phyloP scores from a whole-genome alignment of 2,329 filamentous ascomycete genomes.

The Monosporascus sp. region DNA sequence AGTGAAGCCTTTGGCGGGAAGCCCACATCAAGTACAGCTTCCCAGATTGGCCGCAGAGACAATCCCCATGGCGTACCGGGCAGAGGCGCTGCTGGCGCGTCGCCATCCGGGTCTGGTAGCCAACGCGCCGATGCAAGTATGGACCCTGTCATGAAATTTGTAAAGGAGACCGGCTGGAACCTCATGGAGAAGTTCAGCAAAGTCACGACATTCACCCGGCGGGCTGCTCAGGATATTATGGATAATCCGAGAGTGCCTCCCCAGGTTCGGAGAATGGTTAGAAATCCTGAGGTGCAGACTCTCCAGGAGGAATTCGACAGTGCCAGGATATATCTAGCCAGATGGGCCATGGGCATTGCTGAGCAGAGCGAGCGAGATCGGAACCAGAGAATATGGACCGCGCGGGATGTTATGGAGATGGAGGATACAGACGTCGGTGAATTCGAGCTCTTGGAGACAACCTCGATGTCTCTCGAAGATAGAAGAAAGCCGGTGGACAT shows the following conservation, averaged over 20 bases:
- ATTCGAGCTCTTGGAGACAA: constrained; percentile 85
- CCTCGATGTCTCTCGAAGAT: constrained; percentile 69
- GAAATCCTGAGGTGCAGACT: constrained; percentile 90
- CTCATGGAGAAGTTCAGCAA: constrained; percentile 95
- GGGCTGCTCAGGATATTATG: constrained; percentile 85
- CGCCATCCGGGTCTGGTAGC: constrained; percentile 31
- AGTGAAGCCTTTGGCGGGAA: constrained; percentile 71
- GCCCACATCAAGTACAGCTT: constrained; percentile 42
- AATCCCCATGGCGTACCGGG: constrained; percentile 25
- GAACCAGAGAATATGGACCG: constrained; percentile 86
- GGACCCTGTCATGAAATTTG: constrained; percentile 88
- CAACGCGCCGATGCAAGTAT: constrained; percentile 61
- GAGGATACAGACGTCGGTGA: constrained; percentile 94
- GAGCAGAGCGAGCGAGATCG: constrained; percentile 91
- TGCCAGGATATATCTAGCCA: constrained; percentile 84
- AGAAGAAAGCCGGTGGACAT: constrained; percentile 71
- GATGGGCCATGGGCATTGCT: constrained; percentile 98
- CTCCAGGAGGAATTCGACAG: constrained; percentile 97
- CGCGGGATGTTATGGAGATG: constrained; percentile 83
- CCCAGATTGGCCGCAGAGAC: constrained; percentile 37
- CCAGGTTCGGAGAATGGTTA: constrained; percentile 77
- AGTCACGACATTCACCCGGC: constrained; percentile 89
- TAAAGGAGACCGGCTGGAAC: constrained; percentile 95
- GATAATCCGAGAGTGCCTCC: constrained; percentile 90
- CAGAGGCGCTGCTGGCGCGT: constrained; percentile 32